Evolutionary conservation across 768 basidiomycete species (phyloP), one percentile per base, ranked within the genome.

Genomic region (Multifurca ochricompacta): DNA sequence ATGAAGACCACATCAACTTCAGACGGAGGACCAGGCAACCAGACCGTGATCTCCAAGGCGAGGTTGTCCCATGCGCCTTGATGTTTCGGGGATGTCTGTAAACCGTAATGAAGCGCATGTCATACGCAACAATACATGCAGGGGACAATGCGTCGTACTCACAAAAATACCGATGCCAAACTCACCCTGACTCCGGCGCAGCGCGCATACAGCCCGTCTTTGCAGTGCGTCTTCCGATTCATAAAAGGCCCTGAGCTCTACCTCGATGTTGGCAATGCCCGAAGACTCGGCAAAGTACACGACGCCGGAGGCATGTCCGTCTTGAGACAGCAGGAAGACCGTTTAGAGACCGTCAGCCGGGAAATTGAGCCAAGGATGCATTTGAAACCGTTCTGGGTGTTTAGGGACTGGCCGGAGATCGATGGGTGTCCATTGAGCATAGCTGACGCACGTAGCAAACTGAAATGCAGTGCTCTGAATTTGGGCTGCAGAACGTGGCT

Each of bases 111-210:
- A 35, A 41, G 31, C 21, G 48, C 43, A 30, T 40, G 37, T 46
- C 25, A 40, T 19, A 45, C 13, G 25, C 27, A 37, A 30, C 27
- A 18, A 31, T 18, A n/a, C 18, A 9, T 10, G 21, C 31, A 39
- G 41, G 28, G 35, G 5, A n/a, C 2, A 31, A 9, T 9, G 32
- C 36, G 45, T 9, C 9, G 35, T 9, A 44, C 45, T 52, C 45
- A 41, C 50, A 13, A 42, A 31, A 27, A 56, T 23, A 34, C 44
- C 55, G 32, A 42, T 39, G 30, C 37, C 39, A 3, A 16, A 28
- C 31, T 41, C 44, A 11, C 11, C 50, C 39, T 31, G 16, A 41
- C 44, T 25, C 32, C 43, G 42, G 28, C 32, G 56, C 39, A 57
- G 45, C 34, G 39, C 27, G 34, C 28, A 47, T 19, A 42, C 9